These are phyloP conservation scores for Physcomitrium patens DNA, from an alignment of 225 moss, liverwort and hornwort species.

Conservation along the genomic window DNA sequence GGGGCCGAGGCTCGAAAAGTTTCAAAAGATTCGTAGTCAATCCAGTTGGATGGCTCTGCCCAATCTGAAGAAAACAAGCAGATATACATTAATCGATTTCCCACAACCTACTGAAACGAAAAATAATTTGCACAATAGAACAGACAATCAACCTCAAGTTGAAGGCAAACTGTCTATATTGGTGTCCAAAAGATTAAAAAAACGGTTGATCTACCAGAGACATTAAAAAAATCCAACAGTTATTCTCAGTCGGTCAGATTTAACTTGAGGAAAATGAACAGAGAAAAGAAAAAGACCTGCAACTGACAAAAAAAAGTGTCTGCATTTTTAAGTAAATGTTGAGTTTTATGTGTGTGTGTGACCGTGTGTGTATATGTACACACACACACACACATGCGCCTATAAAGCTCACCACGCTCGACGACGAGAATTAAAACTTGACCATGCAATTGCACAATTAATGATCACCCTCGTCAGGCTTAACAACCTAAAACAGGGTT, in stretches of 20 bases:
- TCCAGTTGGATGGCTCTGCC: conserved; percentile 98
- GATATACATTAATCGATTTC: conserved; percentile 1
- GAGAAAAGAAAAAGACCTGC: not conserved
- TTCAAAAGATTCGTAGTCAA: conserved; percentile 94
- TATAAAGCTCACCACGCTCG: not conserved
- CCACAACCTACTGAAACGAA: not conserved
- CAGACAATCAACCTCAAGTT: not conserved
- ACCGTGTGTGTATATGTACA: not conserved
- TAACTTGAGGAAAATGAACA: not conserved
- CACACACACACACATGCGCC: not conserved
- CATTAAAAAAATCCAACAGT: not conserved
- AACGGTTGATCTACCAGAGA: not conserved
- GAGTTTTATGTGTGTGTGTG: too few relatives aligned
- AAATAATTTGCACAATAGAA: not conserved
- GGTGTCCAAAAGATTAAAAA: not conserved
- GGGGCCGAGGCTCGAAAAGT: conserved; percentile 95
- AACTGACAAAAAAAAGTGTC: not conserved
- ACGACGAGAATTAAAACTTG: conserved; percentile 4
- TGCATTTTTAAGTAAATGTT: too few relatives aligned
- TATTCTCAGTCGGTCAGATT: not conserved
- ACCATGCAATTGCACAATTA: not conserved
- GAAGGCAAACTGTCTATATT: not conserved
- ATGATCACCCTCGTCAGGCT: not conserved
- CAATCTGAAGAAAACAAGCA: conserved; percentile 60
- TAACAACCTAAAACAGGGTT: conserved; percentile 23